phyloP scores from a whole-genome alignment of 2,329 filamentous ascomycete genomes.

The Calonectria leucothoes region DNA sequence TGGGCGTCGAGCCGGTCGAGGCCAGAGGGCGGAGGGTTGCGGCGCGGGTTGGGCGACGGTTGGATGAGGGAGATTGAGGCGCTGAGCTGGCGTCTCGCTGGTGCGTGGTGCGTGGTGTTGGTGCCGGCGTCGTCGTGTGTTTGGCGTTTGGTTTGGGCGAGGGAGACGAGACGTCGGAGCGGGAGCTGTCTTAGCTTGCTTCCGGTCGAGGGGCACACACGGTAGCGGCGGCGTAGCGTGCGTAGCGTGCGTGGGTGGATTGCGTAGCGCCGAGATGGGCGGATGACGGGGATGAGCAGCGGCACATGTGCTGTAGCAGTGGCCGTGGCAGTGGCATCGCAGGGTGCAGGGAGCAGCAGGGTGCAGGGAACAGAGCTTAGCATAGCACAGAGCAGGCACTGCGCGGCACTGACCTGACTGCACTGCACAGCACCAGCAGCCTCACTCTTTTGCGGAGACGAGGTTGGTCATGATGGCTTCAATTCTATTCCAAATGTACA shows the following conservation, averaged over 20 bases:
- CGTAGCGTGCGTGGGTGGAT: neutral
- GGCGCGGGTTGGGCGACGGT: neutral
- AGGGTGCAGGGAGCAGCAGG: neutral
- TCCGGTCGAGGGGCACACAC: slow-evolving; percentile 3
- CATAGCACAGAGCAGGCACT: no score
- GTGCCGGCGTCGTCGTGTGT: neutral
- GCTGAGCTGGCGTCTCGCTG: neutral
- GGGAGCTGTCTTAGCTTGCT: slow-evolving; percentile 3
- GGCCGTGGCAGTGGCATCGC: no score
- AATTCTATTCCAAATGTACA: neutral
- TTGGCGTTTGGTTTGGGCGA: slow-evolving; percentile 1
- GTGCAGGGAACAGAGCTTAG: neutral
- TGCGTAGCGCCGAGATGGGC: slow-evolving; percentile 9
- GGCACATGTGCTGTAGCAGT: neutral
- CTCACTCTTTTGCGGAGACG: neutral
- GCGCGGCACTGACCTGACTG: neutral
- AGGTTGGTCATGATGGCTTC: neutral
- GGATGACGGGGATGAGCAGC: slow-evolving; percentile 4
- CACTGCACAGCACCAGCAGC: neutral
- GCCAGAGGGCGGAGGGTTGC: neutral
- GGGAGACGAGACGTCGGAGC: slow-evolving; percentile 6
- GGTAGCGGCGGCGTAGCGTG: neutral
- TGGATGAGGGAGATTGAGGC: neutral
- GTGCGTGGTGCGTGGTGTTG: neutral
- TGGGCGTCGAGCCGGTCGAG: neutral